These are phyloP conservation scores for Leishmania amazonensis DNA, from an alignment of 208 protist species.

Conservation along the genomic window DNA sequence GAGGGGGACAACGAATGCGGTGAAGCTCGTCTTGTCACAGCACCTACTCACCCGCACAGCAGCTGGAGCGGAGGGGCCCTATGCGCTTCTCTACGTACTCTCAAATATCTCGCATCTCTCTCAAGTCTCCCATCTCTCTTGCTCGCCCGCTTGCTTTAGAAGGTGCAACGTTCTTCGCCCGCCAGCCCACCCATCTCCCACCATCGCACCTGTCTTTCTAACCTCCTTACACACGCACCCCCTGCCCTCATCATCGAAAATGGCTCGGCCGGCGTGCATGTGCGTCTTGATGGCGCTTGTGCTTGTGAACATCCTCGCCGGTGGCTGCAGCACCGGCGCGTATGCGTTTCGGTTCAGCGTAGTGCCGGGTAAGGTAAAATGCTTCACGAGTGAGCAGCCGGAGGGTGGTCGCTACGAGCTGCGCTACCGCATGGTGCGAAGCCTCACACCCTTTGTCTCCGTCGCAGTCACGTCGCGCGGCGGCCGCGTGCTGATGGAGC, in stretches of 20 bases:
- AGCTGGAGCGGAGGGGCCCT: not conserved
- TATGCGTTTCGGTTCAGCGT: constrained; percentile 68
- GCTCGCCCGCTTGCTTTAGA: not conserved
- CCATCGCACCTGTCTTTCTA: not conserved
- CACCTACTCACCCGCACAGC: not conserved
- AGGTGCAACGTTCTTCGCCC: not conserved
- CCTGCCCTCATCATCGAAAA: not conserved
- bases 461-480: constrained; percentile 54
- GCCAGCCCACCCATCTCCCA: not conserved
- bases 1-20: not conserved
- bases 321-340: constrained; percentile 2
- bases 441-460: constrained; percentile 65
- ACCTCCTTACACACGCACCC: not conserved
- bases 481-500: constrained; percentile 58
- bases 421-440: constrained; percentile 72
- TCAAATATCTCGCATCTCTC: not conserved
- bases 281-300: constrained; percentile 8
- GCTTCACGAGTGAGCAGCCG: constrained; percentile 60
- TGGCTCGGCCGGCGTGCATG: not conserved
- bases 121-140: not conserved
- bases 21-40: not conserved
- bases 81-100: not conserved
- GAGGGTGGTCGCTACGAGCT: constrained; percentile 68
- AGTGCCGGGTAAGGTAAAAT: constrained; percentile 55
- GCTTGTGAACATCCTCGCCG: constrained; percentile 17